Conservation (phyloP, 768 basidiomycete genomes). For the Kwoniella sp. region DNA sequence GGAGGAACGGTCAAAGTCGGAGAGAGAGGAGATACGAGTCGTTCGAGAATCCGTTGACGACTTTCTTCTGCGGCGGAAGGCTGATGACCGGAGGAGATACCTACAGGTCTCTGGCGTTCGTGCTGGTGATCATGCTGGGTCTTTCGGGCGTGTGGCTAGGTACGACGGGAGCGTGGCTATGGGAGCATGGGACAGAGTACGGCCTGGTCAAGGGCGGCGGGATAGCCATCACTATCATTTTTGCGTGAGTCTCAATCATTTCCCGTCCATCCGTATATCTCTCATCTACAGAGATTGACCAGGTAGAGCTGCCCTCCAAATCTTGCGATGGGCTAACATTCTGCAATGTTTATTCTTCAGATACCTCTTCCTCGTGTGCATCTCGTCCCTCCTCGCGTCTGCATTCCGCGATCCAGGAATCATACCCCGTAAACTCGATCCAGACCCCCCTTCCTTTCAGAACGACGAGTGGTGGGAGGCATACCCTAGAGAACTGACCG, state of each 20-base stretch:
- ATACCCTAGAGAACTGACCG: slow-evolving; percentile 73
- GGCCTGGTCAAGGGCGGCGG: slow-evolving; percentile 69
- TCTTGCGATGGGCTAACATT: too few species aligned
- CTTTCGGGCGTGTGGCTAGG: slow-evolving; percentile 83
- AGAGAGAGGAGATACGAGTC: slow-evolving; percentile 32
- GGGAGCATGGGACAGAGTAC: slow-evolving; percentile 64
- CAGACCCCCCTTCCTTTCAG: slow-evolving; percentile 73
- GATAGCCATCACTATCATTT: slow-evolving; percentile 59
- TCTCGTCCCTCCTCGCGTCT: slow-evolving; percentile 40
- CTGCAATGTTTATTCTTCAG: slow-evolving; percentile 33
- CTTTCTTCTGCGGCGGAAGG: slow-evolving; percentile 71
- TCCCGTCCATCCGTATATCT: slow-evolving; percentile 65
- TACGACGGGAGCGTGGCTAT: slow-evolving; percentile 87
- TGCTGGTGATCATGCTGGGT: slow-evolving; percentile 65
- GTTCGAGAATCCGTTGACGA: slow-evolving; percentile 42
- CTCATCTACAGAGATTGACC: too few species aligned
- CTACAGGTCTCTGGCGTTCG: slow-evolving; percentile 75
- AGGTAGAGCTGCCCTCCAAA: too few species aligned
- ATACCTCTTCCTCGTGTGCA: slow-evolving; percentile 40
- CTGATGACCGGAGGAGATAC: slow-evolving; percentile 83
- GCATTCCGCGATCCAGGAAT: slow-evolving; percentile 64
- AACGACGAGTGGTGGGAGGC: slow-evolving; percentile 63
- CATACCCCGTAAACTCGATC: slow-evolving; percentile 82
- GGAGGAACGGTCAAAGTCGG: neutral
- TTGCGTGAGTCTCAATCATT: slow-evolving; percentile 63